Evolutionary conservation across 2,329 filamentous ascomycete genomes (phyloP).

Genomic region (Cyphellophora attinorum): DNA sequence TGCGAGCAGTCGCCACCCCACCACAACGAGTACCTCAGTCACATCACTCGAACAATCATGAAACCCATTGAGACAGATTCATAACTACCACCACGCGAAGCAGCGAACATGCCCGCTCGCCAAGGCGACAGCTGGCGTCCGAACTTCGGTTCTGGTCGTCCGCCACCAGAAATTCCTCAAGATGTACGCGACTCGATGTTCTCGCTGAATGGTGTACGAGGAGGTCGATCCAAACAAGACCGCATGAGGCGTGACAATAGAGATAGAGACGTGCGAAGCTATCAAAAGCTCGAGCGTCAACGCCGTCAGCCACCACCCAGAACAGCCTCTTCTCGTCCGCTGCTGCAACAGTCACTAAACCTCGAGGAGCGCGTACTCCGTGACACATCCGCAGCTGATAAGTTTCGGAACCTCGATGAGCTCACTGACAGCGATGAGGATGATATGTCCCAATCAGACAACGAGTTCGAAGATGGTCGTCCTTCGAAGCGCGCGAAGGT

Average conservation of each 20-base stretch:
- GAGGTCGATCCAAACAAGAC: no score
- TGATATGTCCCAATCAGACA: slow-evolving; percentile 32
- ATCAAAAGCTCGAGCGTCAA: no score
- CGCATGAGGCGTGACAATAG: no score
- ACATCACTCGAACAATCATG: no score
- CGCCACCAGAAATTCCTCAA: background rate
- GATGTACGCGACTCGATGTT: background rate
- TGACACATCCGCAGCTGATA: slow-evolving; percentile 6
- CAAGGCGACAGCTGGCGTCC: background rate
- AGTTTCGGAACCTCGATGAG: slow-evolving; percentile 23
- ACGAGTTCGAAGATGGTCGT: slow-evolving; percentile 20
- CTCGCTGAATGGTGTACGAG: background rate
- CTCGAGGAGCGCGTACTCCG: slow-evolving; percentile 5
- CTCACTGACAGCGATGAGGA: slow-evolving; percentile 37
- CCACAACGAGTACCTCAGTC: no score
- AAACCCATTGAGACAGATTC: no score
- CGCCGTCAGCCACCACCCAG: background rate
- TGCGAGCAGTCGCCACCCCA: no score
- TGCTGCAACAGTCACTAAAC: slow-evolving; percentile 10
- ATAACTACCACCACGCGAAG: no score
- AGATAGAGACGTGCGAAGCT: no score
- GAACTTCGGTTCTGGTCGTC: background rate
- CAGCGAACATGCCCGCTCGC: no score
- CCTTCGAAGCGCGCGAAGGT: slow-evolving; percentile 29
- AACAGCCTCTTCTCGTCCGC: slow-evolving; percentile 6